Evolutionary conservation across 2,329 filamentous ascomycete species (phyloP).

Genomic region (Venturia effusa): DNA sequence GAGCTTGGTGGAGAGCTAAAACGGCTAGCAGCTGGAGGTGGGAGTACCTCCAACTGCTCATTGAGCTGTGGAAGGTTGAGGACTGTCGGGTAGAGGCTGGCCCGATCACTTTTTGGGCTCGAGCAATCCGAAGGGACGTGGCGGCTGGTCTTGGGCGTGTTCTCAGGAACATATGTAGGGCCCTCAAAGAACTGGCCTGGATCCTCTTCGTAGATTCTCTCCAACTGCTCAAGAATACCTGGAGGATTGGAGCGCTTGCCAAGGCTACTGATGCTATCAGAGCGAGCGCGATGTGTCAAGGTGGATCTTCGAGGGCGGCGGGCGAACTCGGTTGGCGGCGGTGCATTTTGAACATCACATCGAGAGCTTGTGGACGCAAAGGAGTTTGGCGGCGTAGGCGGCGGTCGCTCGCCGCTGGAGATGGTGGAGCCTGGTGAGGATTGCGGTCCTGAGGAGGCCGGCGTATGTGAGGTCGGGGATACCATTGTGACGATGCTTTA

Average conservation of each 20-base stretch:
- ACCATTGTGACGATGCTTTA: conserved; percentile 1
- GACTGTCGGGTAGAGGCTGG: conserved; percentile 9
- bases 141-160: conserved; percentile 12
- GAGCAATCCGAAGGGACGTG: not conserved
- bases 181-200: conserved; percentile 9
- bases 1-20: conserved; percentile 12
- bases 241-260: not conserved
- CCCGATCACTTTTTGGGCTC: conserved; percentile 8
- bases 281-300: not conserved
- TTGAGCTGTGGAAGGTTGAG: conserved; percentile 13
- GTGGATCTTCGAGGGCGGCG: not conserved
- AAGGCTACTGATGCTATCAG: not conserved
- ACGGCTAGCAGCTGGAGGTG: conserved; percentile 13
- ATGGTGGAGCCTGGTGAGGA: not conserved
- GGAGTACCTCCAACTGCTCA: conserved; percentile 14
- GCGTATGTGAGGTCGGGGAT: not conserved
- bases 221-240: not conserved
- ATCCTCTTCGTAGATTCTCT: conserved; percentile 4
- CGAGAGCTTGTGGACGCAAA: not conserved
- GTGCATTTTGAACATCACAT: not conserved
- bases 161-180: conserved; percentile 11
- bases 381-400: not conserved
- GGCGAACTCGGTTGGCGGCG: not conserved
- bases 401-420: not conserved
- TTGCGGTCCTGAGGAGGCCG: not conserved